A percentile compares a stretch with the other conserved stretches of the same genome.
phyloP scores from a whole-genome alignment of 2,329 filamentous ascomycete genomes.

The Verticillium nonalfalfae region DNA sequence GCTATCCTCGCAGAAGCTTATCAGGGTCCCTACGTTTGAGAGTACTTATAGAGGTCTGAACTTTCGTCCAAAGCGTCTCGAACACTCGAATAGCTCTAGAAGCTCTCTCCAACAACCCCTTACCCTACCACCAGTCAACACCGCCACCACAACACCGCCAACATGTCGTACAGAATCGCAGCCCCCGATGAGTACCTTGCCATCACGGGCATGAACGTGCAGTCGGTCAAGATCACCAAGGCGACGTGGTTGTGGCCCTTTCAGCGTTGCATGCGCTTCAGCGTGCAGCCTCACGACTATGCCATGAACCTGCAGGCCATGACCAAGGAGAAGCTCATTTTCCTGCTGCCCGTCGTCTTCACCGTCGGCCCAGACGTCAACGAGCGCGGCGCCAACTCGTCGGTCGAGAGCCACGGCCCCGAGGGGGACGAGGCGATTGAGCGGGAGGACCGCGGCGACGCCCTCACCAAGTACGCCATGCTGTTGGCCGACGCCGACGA shows the following conservation, averaged over 20 bases:
- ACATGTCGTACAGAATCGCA: constrained; percentile 61
- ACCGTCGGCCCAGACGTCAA: constrained; percentile 78
- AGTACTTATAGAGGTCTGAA: too few species aligned
- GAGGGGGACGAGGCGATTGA: constrained; percentile 13
- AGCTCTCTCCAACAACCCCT: neutral
- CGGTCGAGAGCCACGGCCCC: constrained; percentile 12
- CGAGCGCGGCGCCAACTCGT: constrained; percentile 38
- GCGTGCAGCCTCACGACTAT: constrained; percentile 74
- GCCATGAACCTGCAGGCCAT: constrained; percentile 78
- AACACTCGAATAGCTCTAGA: too few species aligned
- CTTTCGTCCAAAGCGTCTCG: too few species aligned
- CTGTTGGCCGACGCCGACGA: constrained; percentile 66
- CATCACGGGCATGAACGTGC: constrained; percentile 73
- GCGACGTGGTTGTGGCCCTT: constrained; percentile 67
- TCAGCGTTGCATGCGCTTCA: constrained; percentile 57
- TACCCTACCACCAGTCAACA: neutral
- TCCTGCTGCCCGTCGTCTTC: constrained; percentile 76
- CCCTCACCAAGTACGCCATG: constrained; percentile 77
- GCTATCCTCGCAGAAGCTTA: too few species aligned
- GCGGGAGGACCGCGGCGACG: constrained; percentile 49
- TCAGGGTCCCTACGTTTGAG: too few species aligned
- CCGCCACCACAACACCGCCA: constrained; percentile 20
- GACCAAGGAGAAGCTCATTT: constrained; percentile 84
- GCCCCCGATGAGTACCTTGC: constrained; percentile 80
- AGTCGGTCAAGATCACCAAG: constrained; percentile 72